These are phyloP conservation scores for Trametes gibbosa DNA, from an alignment of 768 basidiomycete genomes.

Conservation along the genomic window DNA sequence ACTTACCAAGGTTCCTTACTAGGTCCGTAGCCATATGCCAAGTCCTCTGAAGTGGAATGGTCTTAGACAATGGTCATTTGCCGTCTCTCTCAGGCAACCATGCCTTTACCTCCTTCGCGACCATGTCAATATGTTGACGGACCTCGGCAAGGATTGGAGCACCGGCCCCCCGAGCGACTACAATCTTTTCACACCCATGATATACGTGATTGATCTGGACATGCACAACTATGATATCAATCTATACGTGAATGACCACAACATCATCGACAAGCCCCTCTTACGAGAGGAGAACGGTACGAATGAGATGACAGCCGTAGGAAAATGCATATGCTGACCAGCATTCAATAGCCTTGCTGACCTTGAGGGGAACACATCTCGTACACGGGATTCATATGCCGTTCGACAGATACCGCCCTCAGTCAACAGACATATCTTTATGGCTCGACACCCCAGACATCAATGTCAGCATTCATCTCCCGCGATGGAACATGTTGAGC, in stretches of 20 bases:
- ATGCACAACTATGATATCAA: conserved; percentile 76
- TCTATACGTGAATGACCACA: conserved; percentile 91
- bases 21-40: conserved; percentile 76
- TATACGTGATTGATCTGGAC: conserved; percentile 69
- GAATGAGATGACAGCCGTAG: neutral
- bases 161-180: conserved; percentile 80
- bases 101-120: conserved; percentile 81
- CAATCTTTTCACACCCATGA: conserved; percentile 78
- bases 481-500: conserved; percentile 86
- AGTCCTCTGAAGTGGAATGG: conserved; percentile 82
- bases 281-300: conserved; percentile 82
- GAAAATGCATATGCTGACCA: neutral
- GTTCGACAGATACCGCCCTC: conserved; percentile 70
- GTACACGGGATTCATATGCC: conserved; percentile 55
- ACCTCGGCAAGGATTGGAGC: conserved; percentile 90
- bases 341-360: conserved; percentile 61
- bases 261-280: conserved; percentile 89
- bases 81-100: conserved; percentile 70
- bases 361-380: conserved; percentile 56
- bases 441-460: conserved; percentile 56
- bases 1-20: neutral
- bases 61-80: conserved; percentile 74
- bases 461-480: conserved; percentile 61
- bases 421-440: conserved; percentile 66
- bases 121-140: conserved; percentile 91